Conservation (phyloP, 2,329 filamentous ascomycete species). For the Fusarium zealandicum region DNA sequence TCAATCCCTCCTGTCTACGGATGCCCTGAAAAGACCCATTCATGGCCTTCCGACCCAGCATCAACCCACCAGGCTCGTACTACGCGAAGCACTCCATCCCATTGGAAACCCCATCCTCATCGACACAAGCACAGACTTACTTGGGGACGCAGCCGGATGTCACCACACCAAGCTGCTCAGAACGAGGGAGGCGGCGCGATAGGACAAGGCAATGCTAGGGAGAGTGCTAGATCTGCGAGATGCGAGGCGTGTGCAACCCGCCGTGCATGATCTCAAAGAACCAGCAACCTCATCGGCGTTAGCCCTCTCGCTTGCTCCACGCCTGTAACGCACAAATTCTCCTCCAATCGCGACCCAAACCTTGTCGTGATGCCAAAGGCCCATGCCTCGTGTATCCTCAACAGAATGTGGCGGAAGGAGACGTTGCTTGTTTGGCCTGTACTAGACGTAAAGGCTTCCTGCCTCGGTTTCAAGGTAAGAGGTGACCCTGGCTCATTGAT, state of each 20-base stretch:
- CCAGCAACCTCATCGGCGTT: constrained; percentile 36
- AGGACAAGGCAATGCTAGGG: constrained; percentile 29
- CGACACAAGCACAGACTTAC: constrained; percentile 22
- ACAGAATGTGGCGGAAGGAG: constrained; percentile 12
- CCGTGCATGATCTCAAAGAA: constrained; percentile 42
- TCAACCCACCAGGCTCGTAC: constrained; percentile 33
- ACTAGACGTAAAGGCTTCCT: not conserved
- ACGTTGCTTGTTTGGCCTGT: not conserved
- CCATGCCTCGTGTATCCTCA: constrained; percentile 3
- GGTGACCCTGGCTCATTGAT: not conserved
- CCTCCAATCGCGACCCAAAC: constrained; percentile 10
- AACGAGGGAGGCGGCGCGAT: constrained; percentile 23
- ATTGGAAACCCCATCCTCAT: constrained; percentile 34
- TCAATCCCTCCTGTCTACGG: not conserved
- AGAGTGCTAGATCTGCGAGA: constrained; percentile 40
- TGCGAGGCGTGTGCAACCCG: constrained; percentile 36
- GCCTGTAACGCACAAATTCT: constrained; percentile 24
- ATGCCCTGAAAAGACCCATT: not conserved
- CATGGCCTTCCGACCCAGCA: constrained; percentile 32
- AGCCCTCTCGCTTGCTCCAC: constrained; percentile 40
- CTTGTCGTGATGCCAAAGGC: not conserved
- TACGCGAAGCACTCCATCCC: constrained; percentile 30
- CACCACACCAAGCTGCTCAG: constrained; percentile 22
- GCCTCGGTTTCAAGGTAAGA: constrained; percentile 6
- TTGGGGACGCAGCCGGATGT: constrained; percentile 27